A percentile compares a stretch with the other conserved stretches of the same genome.
These are phyloP conservation scores for Mucor racemosus DNA, from an alignment of 371 early-diverging fungal species.

Conservation along the genomic window DNA sequence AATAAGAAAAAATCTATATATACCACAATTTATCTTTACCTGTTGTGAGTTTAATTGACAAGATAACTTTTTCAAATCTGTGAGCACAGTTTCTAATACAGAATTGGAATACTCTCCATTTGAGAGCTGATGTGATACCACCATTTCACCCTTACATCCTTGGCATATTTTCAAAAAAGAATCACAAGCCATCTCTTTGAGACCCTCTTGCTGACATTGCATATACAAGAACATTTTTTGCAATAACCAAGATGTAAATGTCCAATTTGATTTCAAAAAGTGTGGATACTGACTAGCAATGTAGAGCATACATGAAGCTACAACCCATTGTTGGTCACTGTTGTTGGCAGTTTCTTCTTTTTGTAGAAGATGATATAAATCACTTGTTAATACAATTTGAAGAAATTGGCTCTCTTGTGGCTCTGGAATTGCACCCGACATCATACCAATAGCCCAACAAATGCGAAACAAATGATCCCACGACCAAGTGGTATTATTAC, in stretches of 20 bases:
- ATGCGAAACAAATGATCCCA: slow-evolving; percentile 93
- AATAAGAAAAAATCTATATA: neutral
- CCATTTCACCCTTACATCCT: slow-evolving; percentile 87
- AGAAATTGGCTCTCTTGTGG: slow-evolving; percentile 92
- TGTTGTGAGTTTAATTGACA: slow-evolving; percentile 81
- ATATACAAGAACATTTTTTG: slow-evolving; percentile 98
- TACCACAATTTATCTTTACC: slow-evolving; percentile 33
- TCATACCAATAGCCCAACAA: slow-evolving; percentile 98
- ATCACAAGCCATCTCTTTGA: slow-evolving; percentile 99
- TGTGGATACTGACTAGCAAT: slow-evolving; percentile 96
- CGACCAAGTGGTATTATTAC: slow-evolving; percentile 55
- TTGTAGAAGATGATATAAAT: slow-evolving; percentile 88
- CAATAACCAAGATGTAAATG: slow-evolving; percentile 95
- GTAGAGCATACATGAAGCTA: slow-evolving; percentile 98
- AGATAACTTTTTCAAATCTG: slow-evolving; percentile 66
- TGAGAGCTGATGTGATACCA: slow-evolving; percentile 63
- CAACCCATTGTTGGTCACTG: slow-evolving; percentile 96
- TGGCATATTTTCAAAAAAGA: slow-evolving; percentile 95
- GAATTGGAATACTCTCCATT: slow-evolving; percentile 67
- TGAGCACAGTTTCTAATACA: slow-evolving; percentile 86
- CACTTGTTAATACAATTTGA: slow-evolving; percentile 81
- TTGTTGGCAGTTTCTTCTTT: slow-evolving; percentile 62
- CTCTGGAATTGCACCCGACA: slow-evolving; percentile 89
- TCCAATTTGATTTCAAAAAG: slow-evolving; percentile 97
- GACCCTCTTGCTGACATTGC: slow-evolving; percentile 93